Conservation (phyloP, 768 basidiomycete genomes). For the Thelephora ganbajun region DNA sequence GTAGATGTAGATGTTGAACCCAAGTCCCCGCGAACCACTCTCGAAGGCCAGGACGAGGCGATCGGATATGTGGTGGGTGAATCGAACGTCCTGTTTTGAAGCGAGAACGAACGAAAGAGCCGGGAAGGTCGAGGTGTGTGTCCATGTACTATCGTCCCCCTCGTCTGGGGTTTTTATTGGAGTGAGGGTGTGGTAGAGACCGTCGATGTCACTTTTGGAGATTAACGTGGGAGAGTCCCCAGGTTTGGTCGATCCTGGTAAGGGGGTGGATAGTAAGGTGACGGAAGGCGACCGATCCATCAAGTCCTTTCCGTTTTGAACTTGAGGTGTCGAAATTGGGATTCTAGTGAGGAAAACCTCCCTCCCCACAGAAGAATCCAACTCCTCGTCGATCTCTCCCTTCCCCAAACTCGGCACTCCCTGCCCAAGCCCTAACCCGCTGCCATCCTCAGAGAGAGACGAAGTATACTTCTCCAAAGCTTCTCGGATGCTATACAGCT, state of each 20-base stretch:
- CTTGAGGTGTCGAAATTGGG: conserved; percentile 26
- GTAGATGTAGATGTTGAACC: conserved; percentile 83
- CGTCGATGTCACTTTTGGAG: conserved; percentile 63
- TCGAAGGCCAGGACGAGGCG: conserved; percentile 72
- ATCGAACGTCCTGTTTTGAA: conserved; percentile 81
- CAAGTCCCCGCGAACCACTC: conserved; percentile 47
- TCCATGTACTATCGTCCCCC: conserved; percentile 45
- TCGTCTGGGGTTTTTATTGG: conserved; percentile 12
- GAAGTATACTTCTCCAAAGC: conserved; percentile 78
- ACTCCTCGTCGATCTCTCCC: conserved; percentile 87
- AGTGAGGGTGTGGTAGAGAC: conserved; percentile 41
- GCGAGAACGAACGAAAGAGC: conserved; percentile 91
- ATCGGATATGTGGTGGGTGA: conserved; percentile 58
- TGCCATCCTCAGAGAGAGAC: conserved; percentile 39
- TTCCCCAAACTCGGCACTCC: conserved; percentile 71
- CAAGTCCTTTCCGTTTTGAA: conserved; percentile 12
- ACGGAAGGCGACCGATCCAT: not conserved
- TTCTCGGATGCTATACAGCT: conserved; percentile 67
- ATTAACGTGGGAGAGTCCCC: conserved; percentile 28
- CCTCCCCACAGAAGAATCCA: conserved; percentile 63
- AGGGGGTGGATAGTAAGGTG: conserved; percentile 41
- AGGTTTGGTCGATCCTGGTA: conserved; percentile 38
- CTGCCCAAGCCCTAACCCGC: conserved; percentile 47
- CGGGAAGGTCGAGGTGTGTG: conserved; percentile 70
- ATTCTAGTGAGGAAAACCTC: conserved; percentile 58